phyloP scores from a whole-genome alignment of 2,329 filamentous ascomycete species.

The Sporothrix dimorphospora region DNA sequence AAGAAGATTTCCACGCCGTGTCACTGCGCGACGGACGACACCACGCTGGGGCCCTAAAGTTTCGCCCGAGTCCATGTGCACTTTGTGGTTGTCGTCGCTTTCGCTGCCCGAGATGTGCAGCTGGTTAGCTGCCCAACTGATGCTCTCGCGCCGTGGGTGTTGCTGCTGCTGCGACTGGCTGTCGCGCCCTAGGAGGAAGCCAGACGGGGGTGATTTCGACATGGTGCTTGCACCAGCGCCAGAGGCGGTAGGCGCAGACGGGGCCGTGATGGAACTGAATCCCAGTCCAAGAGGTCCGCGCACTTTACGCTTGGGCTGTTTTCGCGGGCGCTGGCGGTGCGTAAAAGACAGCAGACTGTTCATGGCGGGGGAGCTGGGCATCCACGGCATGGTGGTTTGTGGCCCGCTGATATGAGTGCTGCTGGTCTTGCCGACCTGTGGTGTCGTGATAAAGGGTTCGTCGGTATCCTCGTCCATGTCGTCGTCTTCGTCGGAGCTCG shows the following conservation, averaged over 20 bases:
- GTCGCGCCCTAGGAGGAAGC: constrained; percentile 36
- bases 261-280: constrained; percentile 47
- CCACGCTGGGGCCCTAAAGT: constrained; percentile 62
- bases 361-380: constrained; percentile 63
- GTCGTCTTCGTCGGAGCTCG: constrained; percentile 70
- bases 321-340: constrained; percentile 71
- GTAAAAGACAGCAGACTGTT: constrained; percentile 83
- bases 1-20: constrained; percentile 83
- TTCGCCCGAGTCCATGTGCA: constrained; percentile 51
- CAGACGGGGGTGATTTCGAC: constrained; percentile 73
- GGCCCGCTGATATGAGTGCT: constrained; percentile 47
- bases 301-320: constrained; percentile 61
- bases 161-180: constrained; percentile 6
- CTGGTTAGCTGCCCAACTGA: constrained; percentile 88
- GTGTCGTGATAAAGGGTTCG: constrained; percentile 80
- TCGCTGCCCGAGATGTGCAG: constrained; percentile 82
- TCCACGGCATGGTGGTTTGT: constrained; percentile 24
- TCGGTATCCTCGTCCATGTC: constrained; percentile 75
- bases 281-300: constrained; percentile 55
- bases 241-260: constrained; percentile 39
- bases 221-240: constrained; percentile 37
- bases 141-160: constrained; percentile 76
- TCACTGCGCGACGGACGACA: constrained; percentile 82
- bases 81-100: constrained; percentile 67
- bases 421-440: constrained; percentile 68